phyloP scores from a whole-genome alignment of 2,329 filamentous ascomycete genomes.

The Colletotrichum echinochloae region DNA sequence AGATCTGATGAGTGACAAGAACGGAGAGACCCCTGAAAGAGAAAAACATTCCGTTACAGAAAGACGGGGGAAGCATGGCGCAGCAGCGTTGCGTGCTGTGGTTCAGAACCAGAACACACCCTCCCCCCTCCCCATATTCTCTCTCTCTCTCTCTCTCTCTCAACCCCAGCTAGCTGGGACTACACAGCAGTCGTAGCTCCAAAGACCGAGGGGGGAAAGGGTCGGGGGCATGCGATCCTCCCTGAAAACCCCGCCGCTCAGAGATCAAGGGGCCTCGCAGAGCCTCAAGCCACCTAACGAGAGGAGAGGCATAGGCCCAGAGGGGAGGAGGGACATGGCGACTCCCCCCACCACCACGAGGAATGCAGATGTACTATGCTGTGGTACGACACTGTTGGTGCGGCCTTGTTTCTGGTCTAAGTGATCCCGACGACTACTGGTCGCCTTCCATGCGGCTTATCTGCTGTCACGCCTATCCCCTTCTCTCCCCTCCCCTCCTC shows the following conservation, averaged over 20 bases:
- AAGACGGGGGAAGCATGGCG: constrained; percentile 1
- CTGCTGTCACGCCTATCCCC: neutral
- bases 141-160: neutral
- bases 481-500: neutral
- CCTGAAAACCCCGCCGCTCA: neutral
- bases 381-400: constrained; percentile 7
- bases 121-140: too few species aligned
- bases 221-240: constrained; percentile 12
- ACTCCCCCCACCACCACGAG: constrained; percentile 14
- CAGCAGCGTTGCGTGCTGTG: neutral
- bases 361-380: neutral
- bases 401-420: neutral
- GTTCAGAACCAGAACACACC: neutral
- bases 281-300: neutral
- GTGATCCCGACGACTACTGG: constrained; percentile 11
- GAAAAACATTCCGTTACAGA: neutral
- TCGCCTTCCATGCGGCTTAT: neutral
- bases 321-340: neutral
- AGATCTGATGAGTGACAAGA: constrained; percentile 9
- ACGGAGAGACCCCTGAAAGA: neutral
- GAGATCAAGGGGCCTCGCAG: neutral
- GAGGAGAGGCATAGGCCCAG: neutral
- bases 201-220: too few species aligned
- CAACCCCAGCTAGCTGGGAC: neutral
- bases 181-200: constrained; percentile 7